Evolutionary conservation across 805 yeast species (phyloP), one percentile per base, ranked within the genome.

Genomic region (Ascoidea asiatica): DNA sequence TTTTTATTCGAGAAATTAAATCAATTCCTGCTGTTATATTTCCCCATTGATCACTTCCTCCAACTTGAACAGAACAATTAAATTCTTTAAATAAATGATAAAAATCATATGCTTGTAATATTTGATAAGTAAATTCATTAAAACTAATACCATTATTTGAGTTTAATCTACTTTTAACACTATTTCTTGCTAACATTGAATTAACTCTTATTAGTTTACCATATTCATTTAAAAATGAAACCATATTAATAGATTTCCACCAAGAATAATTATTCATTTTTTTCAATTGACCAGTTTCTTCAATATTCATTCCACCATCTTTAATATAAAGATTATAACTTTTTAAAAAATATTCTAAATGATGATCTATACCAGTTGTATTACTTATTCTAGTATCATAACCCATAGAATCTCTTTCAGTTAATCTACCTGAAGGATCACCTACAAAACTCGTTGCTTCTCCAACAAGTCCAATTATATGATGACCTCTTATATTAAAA

Each of bases 21-120:
- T 92, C 98, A 37, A 85, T 74, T 0, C 98, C 98, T 0, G 97
- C 97, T 1, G 95, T 86, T 47, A 92, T 92, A 55, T 92, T 92
- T 1, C 98, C 98, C 88, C 96, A 92, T 62, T 92, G 98, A 59
- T 92, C 98, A 57, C 84, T 88, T 5, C 98, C 98, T 20, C 98
- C 98, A 35, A 84, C 79, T 64, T 92, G 97, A 13, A 88, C 62
- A 39, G 70, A 67, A 39, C 89, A 89, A 3, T 66, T 61, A 36
- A 74, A 62, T 15, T 72, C 58, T 37, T 70, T 70, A 64, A 76
- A 77, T 46, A 92, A 63, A 56, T 89, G 87, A 70, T 81, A 87
- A 57, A 87, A 92, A 58, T 92, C 98, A 59, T 76, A 92, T 0
- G 96, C 97, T 61, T 92, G 98, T 45, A 92, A 64, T 18, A 90